Percentiles rank a stretch among this genome's conserved stretches.
These are phyloP conservation scores for Debaryomyces hansenii DNA, from an alignment of 805 yeast genomes.

Conservation along the genomic window DNA sequence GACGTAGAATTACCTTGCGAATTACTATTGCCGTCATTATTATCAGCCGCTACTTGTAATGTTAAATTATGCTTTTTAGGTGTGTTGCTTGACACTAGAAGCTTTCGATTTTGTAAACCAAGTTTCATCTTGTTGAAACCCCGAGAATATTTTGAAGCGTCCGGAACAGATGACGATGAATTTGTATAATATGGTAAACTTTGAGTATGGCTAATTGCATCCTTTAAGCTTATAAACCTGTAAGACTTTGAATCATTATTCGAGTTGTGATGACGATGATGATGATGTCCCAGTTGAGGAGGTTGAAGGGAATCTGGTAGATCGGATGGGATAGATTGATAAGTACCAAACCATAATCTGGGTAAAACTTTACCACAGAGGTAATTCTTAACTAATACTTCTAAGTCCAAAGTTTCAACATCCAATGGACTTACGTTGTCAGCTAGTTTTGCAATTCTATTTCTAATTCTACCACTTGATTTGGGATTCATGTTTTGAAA, in stretches of 20 bases:
- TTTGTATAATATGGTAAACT: conserved; percentile 7
- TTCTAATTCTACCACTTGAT: conserved; percentile 30
- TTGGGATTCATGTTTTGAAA: conserved; percentile 9
- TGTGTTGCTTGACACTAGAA: conserved; percentile 2
- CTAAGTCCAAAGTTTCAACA: conserved; percentile 42
- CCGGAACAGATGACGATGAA: conserved; percentile 11
- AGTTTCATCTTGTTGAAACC: conserved; percentile 37
- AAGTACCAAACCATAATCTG: conserved; percentile 32
- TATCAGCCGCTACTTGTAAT: not conserved
- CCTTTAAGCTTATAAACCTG: conserved; percentile 34
- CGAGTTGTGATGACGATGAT: conserved; percentile 7
- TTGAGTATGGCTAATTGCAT: conserved; percentile 23
- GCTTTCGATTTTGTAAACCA: conserved; percentile 27
- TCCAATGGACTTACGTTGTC: conserved; percentile 36
- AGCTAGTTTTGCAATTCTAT: conserved; percentile 33
- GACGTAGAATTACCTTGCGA: not conserved
- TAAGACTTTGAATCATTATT: conserved; percentile 12
- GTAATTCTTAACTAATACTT: conserved; percentile 28
- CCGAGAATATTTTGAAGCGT: conserved; percentile 27
- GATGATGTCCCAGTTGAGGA: not conserved
- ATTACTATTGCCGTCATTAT: not conserved
- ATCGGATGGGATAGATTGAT: not conserved
- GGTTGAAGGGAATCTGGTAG: not conserved
- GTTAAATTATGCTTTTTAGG: not conserved
- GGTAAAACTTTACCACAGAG: conserved; percentile 33